Conservation (phyloP, 345 rosid species). For the Sisymbrium irio region DNA sequence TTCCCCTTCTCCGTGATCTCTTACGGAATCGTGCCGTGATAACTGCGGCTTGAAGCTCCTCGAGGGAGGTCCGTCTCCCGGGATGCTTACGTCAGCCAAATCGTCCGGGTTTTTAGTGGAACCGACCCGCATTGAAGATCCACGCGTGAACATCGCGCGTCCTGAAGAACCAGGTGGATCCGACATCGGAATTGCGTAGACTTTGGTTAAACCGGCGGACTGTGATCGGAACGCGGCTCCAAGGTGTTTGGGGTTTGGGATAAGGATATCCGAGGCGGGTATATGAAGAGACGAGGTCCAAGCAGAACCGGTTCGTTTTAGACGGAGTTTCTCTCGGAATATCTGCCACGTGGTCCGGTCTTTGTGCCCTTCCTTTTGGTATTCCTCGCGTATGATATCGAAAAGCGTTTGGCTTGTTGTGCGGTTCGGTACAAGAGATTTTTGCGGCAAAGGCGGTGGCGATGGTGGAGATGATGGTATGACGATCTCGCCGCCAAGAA, state of each 20-base stretch:
- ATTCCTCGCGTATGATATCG: slow-evolving; percentile 67
- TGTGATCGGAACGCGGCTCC: slow-evolving; percentile 33
- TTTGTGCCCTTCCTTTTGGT: slow-evolving; percentile 35
- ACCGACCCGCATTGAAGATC: slow-evolving; percentile 47
- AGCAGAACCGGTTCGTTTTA: slow-evolving; percentile 63
- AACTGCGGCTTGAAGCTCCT: slow-evolving; percentile 50
- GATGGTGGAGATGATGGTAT: slow-evolving; percentile 28
- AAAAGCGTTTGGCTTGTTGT: slow-evolving; percentile 47
- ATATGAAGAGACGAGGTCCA: slow-evolving; percentile 57
- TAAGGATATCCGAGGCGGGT: slow-evolving; percentile 59
- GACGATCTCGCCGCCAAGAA: slow-evolving; percentile 36
- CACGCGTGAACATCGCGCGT: slow-evolving; percentile 51
- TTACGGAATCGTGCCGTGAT: slow-evolving; percentile 50
- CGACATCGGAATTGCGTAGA: slow-evolving; percentile 24
- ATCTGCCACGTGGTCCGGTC: slow-evolving; percentile 77
- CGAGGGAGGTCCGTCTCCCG: slow-evolving; percentile 34
- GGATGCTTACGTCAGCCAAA: slow-evolving; percentile 15
- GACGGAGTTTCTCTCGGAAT: slow-evolving; percentile 66
- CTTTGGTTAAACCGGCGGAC: neutral
- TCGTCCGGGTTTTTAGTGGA: slow-evolving; percentile 37
- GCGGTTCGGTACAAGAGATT: slow-evolving; percentile 28
- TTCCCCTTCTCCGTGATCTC: slow-evolving; percentile 35
- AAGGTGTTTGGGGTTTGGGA: slow-evolving; percentile 37
- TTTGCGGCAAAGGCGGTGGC: slow-evolving; percentile 20
- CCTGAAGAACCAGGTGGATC: slow-evolving; percentile 34